Evolutionary conservation across 495 filamentous ascomycete species (phyloP), one percentile per base, ranked within the genome.

Genomic region (Aspergillus coremiiformis): DNA sequence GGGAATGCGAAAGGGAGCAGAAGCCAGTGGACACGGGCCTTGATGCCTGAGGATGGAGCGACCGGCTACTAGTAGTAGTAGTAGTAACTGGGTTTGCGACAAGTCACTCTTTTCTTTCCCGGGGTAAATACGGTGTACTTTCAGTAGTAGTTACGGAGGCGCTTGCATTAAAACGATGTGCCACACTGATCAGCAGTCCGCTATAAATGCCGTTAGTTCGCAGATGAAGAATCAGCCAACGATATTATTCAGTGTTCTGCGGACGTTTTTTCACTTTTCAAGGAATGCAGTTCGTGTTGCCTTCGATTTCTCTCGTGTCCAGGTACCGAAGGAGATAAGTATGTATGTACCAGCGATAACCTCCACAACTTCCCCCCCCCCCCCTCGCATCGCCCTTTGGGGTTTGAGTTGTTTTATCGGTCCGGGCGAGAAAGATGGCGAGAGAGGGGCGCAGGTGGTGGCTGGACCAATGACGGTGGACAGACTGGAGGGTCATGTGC

Each of bases 381-480:
- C 53, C 53, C 53, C 47, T 55, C 53, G 47, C 53, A 55, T 51
- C 26, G 37, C 37, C 30, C 45, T 43, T 24, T 41, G 32, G 23
- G 29, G 30, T 29, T 33, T 53, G 51, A 39, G 45, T 41, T 41
- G 45, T 47, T 49, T 50, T 54, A 50, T 51, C 32, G 47, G 32
- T 1, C 27, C 27, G 39, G 20, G 17, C 29, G 46, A 45, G 29
- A 32, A 29, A 19, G 44, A 47, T 26, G 39, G 48, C 43, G 51
- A 41, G 37, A 45, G 55, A 54, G 46, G 49, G 47, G 54, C 39
- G 49, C 49, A 29, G 44, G 29, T 49, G 59, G 63, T 50, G 63
- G 63, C 60, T 66, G 63, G 63, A 39, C 63, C 63, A 66, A 66
- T 66, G 41, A 49, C 44, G 29, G 30, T 23, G 23, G 47, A 6